phyloP scores from a whole-genome alignment of 306 rosid genomes.

The Fragaria iinumae region DNA sequence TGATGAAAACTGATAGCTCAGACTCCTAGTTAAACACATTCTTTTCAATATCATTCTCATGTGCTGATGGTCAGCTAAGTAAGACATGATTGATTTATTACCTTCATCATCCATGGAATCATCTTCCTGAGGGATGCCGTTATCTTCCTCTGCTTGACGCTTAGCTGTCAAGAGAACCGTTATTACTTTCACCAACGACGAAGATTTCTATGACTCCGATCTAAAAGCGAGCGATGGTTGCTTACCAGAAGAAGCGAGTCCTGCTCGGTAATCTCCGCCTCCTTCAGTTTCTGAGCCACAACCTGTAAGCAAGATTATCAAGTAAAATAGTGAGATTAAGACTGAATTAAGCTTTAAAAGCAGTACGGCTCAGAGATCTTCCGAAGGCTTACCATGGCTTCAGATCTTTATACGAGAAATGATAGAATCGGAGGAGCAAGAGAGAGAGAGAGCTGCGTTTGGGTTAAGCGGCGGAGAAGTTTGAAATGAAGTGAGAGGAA shows the following conservation, averaged over 20 bases:
- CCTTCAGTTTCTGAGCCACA: slow-evolving; percentile 79
- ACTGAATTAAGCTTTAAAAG: background rate
- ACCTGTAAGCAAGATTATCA: slow-evolving; percentile 49
- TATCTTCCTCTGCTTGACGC: slow-evolving; percentile 51
- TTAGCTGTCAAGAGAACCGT: slow-evolving; percentile 48
- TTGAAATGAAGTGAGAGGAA: slow-evolving; percentile 27
- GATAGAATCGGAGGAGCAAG: slow-evolving; percentile 2
- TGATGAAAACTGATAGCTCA: background rate
- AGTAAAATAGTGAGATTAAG: background rate
- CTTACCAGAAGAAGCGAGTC: slow-evolving; percentile 93
- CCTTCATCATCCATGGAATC: slow-evolving; percentile 62
- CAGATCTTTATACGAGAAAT: background rate
- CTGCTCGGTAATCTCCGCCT: slow-evolving; percentile 92
- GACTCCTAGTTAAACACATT: background rate
- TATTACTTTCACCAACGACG: slow-evolving; percentile 10
- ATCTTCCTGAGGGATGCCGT: slow-evolving; percentile 40
- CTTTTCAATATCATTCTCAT: slow-evolving; percentile 5
- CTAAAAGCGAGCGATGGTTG: slow-evolving; percentile 27
- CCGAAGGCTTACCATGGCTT: slow-evolving; percentile 63
- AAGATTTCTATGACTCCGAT: background rate
- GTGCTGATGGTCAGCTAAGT: slow-evolving; percentile 7
- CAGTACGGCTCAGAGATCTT: slow-evolving; percentile 10
- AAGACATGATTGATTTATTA: slow-evolving; percentile 22
- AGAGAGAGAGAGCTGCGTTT: background rate
- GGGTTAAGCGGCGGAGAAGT: slow-evolving; percentile 1